phyloP scores from a whole-genome alignment of 495 filamentous ascomycete species.

The Aspergillus campestris region DNA sequence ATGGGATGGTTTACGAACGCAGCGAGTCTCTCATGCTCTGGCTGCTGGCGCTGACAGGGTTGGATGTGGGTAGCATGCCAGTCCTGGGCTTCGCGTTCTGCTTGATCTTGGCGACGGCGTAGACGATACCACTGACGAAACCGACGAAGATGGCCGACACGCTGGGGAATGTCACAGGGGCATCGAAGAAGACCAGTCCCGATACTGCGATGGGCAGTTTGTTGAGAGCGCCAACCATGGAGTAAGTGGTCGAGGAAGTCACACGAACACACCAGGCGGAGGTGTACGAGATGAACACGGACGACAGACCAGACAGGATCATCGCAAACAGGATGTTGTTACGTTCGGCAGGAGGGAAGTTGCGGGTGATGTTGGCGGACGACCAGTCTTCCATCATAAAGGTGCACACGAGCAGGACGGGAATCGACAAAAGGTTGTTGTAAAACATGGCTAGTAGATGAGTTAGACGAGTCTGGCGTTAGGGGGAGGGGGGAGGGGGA shows the following conservation, averaged over 20 bases:
- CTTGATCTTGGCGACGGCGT: slow-evolving; percentile 83
- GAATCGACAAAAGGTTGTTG: slow-evolving; percentile 97
- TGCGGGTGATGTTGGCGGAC: slow-evolving; percentile 66
- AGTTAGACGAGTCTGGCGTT: slow-evolving; percentile 12
- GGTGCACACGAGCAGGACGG: slow-evolving; percentile 76
- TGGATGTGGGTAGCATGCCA: slow-evolving; percentile 57
- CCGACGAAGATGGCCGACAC: slow-evolving; percentile 84
- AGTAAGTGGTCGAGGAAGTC: slow-evolving; percentile 93
- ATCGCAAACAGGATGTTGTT: slow-evolving; percentile 76
- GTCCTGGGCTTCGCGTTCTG: slow-evolving; percentile 58
- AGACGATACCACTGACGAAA: slow-evolving; percentile 87
- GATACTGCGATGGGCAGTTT: slow-evolving; percentile 91
- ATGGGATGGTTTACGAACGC: slow-evolving; percentile 37
- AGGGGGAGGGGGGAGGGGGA: too few relatives aligned
- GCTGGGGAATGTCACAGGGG: slow-evolving; percentile 84
- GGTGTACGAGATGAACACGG: slow-evolving; percentile 97
- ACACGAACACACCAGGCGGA: slow-evolving; percentile 98
- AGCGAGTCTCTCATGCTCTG: slow-evolving; percentile 86
- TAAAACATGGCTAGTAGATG: slow-evolving; percentile 87
- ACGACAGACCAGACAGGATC: slow-evolving; percentile 86
- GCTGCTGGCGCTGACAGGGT: slow-evolving; percentile 79
- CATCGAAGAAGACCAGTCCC: slow-evolving; percentile 90
- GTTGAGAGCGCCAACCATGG: slow-evolving; percentile 96
- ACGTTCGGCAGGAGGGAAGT: slow-evolving; percentile 75
- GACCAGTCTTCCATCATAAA: slow-evolving; percentile 90